Percentiles rank a stretch among this genome's conserved stretches.
Evolutionary conservation across 2,329 filamentous ascomycete species (phyloP).

Genomic region (Sporothrix sp.): DNA sequence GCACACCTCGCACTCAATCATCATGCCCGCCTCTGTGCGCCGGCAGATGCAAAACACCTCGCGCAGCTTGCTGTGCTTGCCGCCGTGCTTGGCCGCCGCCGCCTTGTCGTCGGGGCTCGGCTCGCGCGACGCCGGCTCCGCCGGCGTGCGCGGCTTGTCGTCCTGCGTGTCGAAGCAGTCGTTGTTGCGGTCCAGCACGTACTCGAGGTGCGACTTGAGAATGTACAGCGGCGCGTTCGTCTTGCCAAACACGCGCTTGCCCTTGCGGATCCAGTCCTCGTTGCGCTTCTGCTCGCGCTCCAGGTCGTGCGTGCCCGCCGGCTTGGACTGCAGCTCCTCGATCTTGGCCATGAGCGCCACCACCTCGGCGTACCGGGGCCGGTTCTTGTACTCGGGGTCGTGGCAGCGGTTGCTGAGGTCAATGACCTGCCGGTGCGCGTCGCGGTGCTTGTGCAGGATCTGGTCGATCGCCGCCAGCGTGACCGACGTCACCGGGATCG

Average conservation of each 20-base stretch:
- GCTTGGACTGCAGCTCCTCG: conserved; percentile 85
- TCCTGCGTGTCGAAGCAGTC: conserved; percentile 81
- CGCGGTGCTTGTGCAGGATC: conserved; percentile 89
- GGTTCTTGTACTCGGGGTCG: conserved; percentile 62
- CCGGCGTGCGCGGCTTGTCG: conserved; percentile 80
- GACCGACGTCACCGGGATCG: conserved; percentile 70
- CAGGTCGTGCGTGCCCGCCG: conserved; percentile 78
- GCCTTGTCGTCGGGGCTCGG: conserved; percentile 47
- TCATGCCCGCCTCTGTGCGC: conserved; percentile 89
- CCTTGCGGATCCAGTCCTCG: conserved; percentile 98
- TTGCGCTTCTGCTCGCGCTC: conserved; percentile 91
- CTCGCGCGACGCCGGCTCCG: conserved; percentile 84
- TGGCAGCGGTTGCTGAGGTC: conserved; percentile 71
- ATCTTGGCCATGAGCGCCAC: conserved; percentile 79
- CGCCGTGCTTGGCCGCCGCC: conserved; percentile 51
- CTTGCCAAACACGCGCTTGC: conserved; percentile 96
- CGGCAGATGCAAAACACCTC: conserved; percentile 98
- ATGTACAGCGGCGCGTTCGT: conserved; percentile 96
- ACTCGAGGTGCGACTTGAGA: conserved; percentile 85
- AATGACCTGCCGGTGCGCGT: conserved; percentile 81
- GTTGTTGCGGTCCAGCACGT: conserved; percentile 79
- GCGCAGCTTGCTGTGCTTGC: conserved; percentile 46
- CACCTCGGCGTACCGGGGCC: conserved; percentile 85
- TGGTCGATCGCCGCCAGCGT: conserved; percentile 78
- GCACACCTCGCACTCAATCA: conserved; percentile 98